Evolutionary conservation across 129 eudicot genomes (phyloP).

Genomic region (Chrysanthemum lavandulifolium): DNA sequence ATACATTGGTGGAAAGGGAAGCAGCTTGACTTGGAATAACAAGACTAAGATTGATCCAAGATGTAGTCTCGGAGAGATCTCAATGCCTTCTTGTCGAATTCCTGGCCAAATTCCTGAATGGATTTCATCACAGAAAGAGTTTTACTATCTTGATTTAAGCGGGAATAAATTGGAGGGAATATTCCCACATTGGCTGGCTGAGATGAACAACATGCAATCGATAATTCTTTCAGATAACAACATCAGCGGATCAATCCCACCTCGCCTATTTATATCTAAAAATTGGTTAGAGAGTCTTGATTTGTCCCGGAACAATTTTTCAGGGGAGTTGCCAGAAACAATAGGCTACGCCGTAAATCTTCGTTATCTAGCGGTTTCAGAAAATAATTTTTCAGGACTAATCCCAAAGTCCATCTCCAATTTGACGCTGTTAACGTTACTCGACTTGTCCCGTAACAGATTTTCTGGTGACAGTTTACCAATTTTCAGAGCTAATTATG

Average conservation of each 20-base stretch:
- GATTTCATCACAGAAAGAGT: too few relatives aligned
- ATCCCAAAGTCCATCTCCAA: too few relatives aligned
- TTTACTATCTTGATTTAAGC: too few relatives aligned
- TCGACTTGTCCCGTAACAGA: conserved; percentile 46
- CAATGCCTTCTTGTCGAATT: conserved; percentile 30
- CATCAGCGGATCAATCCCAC: too few relatives aligned
- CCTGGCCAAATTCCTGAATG: conserved; percentile 30
- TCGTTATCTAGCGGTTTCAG: conserved; percentile 30
- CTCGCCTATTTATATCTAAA: too few relatives aligned
- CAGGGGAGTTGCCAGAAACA: conserved; percentile 35
- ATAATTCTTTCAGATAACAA: too few relatives aligned
- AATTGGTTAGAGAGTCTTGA: too few relatives aligned
- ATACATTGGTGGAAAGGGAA: conserved; percentile 33
- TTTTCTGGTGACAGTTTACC: too few relatives aligned
- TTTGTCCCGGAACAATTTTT: conserved; percentile 49
- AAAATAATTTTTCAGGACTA: conserved; percentile 41
- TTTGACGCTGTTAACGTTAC: conserved; percentile 24
- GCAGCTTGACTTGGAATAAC: conserved; percentile 45
- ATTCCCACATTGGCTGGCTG: too few relatives aligned
- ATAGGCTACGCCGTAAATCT: conserved; percentile 39
- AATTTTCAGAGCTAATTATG: too few relatives aligned
- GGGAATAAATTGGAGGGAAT: too few relatives aligned
- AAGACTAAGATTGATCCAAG: conserved; percentile 35
- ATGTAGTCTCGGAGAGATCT: conserved; percentile 31
- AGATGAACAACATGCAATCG: too few relatives aligned